Percentiles rank a stretch among this genome's conserved stretches.
phyloP scores from a whole-genome alignment of 257 asterid species.

The Solanum sejunctum region DNA sequence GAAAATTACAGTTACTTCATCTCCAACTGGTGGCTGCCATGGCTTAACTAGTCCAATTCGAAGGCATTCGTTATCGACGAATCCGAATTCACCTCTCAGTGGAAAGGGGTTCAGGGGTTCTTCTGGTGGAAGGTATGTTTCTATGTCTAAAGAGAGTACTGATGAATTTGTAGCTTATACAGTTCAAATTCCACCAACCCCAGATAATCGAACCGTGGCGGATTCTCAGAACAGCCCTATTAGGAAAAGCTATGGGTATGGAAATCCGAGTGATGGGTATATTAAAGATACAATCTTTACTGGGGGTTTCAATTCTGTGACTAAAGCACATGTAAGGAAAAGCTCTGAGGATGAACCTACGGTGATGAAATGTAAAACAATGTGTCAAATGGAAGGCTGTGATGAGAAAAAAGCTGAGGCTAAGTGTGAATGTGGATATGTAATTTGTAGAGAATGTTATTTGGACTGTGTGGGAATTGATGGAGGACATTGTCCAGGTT shows the following conservation, averaged over 20 bases:
- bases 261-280: conserved; percentile 41
- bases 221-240: conserved; percentile 37
- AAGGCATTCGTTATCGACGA: conserved; percentile 59
- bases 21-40: conserved; percentile 50
- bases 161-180: conserved; percentile 83
- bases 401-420: conserved; percentile 43
- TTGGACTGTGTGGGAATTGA: conserved; percentile 40
- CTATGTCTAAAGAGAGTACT: conserved; percentile 53
- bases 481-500: conserved; percentile 68
- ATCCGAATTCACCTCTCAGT: conserved; percentile 47
- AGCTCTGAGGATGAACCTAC: conserved; percentile 23
- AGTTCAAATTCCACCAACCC: conserved; percentile 86
- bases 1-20: conserved; percentile 65
- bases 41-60: conserved; percentile 68
- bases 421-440: conserved; percentile 76
- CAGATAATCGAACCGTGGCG: conserved; percentile 37
- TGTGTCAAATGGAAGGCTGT: conserved; percentile 74
- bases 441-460: conserved; percentile 63
- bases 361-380: conserved; percentile 31
- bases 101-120: conserved; percentile 9
- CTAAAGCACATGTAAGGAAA: conserved; percentile 60
- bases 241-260: conserved; percentile 34
- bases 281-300: conserved; percentile 73
- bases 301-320: conserved; percentile 72
- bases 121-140: conserved; percentile 46